Conservation (phyloP, 805 yeast genomes). For the Danielia oregonensis region DNA sequence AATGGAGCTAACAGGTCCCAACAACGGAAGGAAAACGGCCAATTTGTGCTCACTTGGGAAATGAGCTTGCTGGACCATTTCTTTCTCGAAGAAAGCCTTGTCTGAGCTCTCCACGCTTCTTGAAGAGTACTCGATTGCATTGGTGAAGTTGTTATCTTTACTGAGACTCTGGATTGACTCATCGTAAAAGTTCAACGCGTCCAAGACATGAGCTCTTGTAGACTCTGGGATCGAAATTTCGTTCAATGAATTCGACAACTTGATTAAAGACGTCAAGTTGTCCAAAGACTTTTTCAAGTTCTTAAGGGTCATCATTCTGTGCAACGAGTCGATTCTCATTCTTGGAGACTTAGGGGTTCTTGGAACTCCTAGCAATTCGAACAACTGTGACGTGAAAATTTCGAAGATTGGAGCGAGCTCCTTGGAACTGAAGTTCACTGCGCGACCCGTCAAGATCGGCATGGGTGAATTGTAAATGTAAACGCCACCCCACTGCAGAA, state of each 20-base stretch:
- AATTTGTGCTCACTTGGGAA: conserved; percentile 95
- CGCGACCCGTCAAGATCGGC: conserved; percentile 15
- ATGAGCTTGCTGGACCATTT: conserved; percentile 92
- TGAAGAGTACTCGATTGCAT: conserved; percentile 38
- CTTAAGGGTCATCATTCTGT: conserved; percentile 53
- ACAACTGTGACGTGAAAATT: conserved; percentile 69
- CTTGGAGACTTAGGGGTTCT: conserved; percentile 51
- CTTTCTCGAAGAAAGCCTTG: conserved; percentile 85
- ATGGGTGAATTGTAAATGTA: conserved; percentile 42
- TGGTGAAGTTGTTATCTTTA: conserved; percentile 26
- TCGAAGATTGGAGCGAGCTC: conserved; percentile 60
- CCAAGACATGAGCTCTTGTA: conserved; percentile 55
- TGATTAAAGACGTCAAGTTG: conserved; percentile 69
- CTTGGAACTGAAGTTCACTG: conserved; percentile 28
- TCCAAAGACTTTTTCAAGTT: conserved; percentile 62
- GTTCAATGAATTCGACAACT: conserved; percentile 63
- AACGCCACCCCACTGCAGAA: conserved; percentile 93
- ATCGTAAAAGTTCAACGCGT: conserved; percentile 44
- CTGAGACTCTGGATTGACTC: conserved; percentile 29
- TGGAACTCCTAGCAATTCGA: conserved; percentile 70
- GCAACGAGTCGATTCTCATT: conserved; percentile 62
- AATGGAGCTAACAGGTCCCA: conserved; percentile 83
- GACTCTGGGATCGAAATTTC: conserved; percentile 81
- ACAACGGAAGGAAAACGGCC: conserved; percentile 86
- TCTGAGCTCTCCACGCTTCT: conserved; percentile 60